These are phyloP conservation scores for Rhizophagus clarus DNA, from an alignment of 192 early-diverging fungal species.

Conservation along the genomic window DNA sequence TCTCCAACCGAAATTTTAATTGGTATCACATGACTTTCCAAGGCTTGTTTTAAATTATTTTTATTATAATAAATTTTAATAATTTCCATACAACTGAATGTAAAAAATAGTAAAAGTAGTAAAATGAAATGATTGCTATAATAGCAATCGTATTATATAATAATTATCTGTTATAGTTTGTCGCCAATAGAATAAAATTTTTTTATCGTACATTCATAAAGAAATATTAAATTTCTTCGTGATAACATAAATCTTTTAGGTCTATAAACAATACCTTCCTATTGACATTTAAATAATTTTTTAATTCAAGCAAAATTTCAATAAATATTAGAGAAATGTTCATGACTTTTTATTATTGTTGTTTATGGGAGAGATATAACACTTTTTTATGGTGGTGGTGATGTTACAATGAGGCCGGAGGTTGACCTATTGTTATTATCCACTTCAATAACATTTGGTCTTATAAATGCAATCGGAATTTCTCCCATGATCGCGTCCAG, in stretches of 20 bases:
- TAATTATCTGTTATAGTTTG: neutral
- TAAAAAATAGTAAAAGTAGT: neutral
- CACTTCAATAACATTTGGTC: slow-evolving; percentile 3
- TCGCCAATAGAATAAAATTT: neutral
- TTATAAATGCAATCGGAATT: slow-evolving; percentile 31
- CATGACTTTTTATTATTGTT: neutral
- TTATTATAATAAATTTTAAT: too few species aligned
- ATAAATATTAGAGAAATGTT: neutral
- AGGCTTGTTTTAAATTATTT: too few species aligned
- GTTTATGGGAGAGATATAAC: neutral
- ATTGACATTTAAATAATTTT: neutral
- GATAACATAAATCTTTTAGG: neutral
- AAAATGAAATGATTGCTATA: neutral
- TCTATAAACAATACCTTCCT: neutral
- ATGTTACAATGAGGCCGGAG: neutral
- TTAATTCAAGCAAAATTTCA: neutral
- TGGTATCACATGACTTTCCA: too few species aligned
- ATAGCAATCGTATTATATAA: neutral
- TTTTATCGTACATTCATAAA: neutral
- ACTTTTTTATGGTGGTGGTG: neutral
- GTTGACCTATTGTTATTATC: slow-evolving; percentile 11
- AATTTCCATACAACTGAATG: too few species aligned
- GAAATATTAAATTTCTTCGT: too few species aligned
- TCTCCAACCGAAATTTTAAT: too few species aligned
- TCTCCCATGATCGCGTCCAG: slow-evolving; percentile 27